Base-by-base conservation (phyloP, 2,329 filamentous ascomycete genomes). In the Colletotrichum horii region DNA sequence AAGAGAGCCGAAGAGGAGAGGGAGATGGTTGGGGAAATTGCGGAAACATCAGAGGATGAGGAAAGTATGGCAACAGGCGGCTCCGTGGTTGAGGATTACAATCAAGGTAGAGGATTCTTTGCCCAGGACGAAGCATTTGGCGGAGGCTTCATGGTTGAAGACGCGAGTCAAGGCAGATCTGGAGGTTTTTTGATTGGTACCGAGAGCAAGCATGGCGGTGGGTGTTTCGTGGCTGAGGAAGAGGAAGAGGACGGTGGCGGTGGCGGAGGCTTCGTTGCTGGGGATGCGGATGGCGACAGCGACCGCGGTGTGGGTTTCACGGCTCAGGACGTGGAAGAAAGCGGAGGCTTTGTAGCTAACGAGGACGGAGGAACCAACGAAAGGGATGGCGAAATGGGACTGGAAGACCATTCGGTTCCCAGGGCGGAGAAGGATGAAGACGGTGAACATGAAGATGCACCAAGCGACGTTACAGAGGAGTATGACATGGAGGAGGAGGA, bases 391-490 rank as follows among this genome's bases (percentile, higher is more conserved):
- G 22, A 16, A 16, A 24, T 12, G 55, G 55, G 22, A 11, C 16
- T 58, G 4, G 24, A 26, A 9, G 55, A 58, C 24, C 8, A 7
- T 22, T 61, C 58, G 5, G 30, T 22, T 32, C 9, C n/a, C 28
- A 11, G 32, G 24, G 4, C 32, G 15, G 69, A 67, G 26, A 14
- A 85, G 56, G 77, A 84, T 62, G 85, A 85, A 22, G 43, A 48
- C 8, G 80, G 80, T n/a, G 81, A 82, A 61, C 75, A 83, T 28
- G 82, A 83, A 9, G 82, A 83, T 34, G 86, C 81, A 8, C 79
- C 80, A 61, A 84, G 86, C 68, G 87, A 87, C 78, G 83, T 83
- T 28, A 87, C 84, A 58, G 86, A 85, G 75, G 87, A 87, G 79
- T 86, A 85, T 79, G 83, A 86, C 34, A 86, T 87, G 82, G 82